phyloP scores from a whole-genome alignment of 169 alveolate species.

The Eimeria praecox region DNA sequence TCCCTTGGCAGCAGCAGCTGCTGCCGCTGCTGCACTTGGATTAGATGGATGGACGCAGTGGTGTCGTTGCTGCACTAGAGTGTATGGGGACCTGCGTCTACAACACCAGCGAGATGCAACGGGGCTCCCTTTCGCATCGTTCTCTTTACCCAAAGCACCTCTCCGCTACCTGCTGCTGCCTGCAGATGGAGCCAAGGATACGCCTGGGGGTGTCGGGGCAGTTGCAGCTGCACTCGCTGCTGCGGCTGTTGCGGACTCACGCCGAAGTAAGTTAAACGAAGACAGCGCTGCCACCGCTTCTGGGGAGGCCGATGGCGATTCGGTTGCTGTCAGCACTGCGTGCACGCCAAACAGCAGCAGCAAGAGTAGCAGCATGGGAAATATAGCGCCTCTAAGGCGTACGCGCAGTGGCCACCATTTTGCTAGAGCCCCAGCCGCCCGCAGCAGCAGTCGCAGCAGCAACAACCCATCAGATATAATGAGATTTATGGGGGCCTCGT shows the following conservation, averaged over 20 bases:
- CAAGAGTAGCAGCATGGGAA: slow-evolving; percentile 23
- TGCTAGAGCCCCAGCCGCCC: slow-evolving; percentile 27
- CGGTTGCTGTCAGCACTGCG: not conserved
- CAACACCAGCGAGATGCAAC: slow-evolving; percentile 67
- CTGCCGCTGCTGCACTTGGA: slow-evolving; percentile 66
- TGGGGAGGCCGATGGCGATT: slow-evolving; percentile 44
- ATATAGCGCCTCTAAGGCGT: slow-evolving; percentile 21
- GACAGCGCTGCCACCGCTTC: slow-evolving; percentile 19
- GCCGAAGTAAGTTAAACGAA: slow-evolving; percentile 15
- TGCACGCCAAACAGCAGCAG: slow-evolving; percentile 9
- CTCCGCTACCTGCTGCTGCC: slow-evolving; percentile 68
- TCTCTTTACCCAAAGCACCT: slow-evolving; percentile 52
- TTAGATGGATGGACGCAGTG: slow-evolving; percentile 56
- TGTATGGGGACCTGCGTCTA: slow-evolving; percentile 67
- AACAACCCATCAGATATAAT: slow-evolving; percentile 37
- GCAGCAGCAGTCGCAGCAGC: slow-evolving; percentile 61
- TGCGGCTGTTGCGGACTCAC: slow-evolving; percentile 61
- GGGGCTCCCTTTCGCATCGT: slow-evolving; percentile 32
- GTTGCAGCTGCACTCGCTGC: slow-evolving; percentile 74
- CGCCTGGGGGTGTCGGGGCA: slow-evolving; percentile 66
- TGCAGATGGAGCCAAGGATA: slow-evolving; percentile 43
- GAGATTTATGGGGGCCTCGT: slow-evolving; percentile 60
- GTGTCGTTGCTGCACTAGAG: slow-evolving; percentile 77
- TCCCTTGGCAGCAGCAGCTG: slow-evolving; percentile 70
- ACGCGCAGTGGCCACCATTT: slow-evolving; percentile 72